Evolutionary conservation across 768 basidiomycete genomes (phyloP).

Genomic region (Mycena metata): DNA sequence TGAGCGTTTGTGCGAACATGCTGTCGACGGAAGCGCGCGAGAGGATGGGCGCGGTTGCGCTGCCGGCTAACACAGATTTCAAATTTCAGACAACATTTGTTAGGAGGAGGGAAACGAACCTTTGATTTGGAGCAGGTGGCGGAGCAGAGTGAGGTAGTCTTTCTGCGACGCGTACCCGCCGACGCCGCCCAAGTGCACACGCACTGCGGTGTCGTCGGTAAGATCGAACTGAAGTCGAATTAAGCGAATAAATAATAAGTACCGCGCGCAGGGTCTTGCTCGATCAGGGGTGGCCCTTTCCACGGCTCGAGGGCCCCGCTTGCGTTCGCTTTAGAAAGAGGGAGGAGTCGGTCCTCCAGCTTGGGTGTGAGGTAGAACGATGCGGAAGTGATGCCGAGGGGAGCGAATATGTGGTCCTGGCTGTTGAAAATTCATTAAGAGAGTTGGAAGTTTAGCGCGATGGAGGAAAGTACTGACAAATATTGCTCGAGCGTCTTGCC

Average conservation of each 20-base stretch:
- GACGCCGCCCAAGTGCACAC: constrained; percentile 3
- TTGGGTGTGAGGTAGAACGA: constrained; percentile 41
- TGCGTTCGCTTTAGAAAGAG: constrained; percentile 30
- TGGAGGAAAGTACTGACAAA: constrained; percentile 39
- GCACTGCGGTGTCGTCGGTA: neutral
- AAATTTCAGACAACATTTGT: neutral
- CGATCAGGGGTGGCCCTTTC: constrained; percentile 28
- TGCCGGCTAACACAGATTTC: neutral
- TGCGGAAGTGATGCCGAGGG: constrained; percentile 38
- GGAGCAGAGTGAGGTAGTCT: constrained; percentile 39
- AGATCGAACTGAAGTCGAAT: neutral
- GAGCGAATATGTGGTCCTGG: constrained; percentile 38
- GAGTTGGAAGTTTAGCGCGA: too few relatives aligned
- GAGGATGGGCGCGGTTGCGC: neutral
- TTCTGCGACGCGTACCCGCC: constrained; percentile 30
- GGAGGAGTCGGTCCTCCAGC: constrained; percentile 29
- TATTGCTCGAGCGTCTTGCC: constrained; percentile 48
- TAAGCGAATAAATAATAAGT: neutral
- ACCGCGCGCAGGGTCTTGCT: constrained; percentile 39
- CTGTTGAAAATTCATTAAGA: neutral
- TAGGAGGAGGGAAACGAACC: neutral
- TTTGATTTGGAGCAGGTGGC: constrained; percentile 32
- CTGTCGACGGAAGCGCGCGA: constrained; percentile 20
- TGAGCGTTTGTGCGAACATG: constrained; percentile 38
- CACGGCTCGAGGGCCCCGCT: constrained; percentile 31